phyloP scores from a whole-genome alignment of 1,284 basidiomycete genomes.

The Trametes polyzona region DNA sequence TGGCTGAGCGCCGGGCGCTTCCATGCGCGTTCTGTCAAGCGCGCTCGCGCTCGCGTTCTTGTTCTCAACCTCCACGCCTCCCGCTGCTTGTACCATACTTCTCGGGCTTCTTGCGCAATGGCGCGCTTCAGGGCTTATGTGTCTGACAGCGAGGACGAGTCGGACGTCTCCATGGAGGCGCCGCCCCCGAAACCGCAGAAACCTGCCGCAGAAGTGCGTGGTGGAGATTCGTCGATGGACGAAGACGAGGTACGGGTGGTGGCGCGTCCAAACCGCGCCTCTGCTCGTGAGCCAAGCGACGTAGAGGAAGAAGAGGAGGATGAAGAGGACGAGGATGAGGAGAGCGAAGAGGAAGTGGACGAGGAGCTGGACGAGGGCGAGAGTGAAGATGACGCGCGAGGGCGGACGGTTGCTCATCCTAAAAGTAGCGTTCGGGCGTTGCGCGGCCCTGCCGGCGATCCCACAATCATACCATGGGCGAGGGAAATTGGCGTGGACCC shows the following conservation, averaged over 20 bases:
- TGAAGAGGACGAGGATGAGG: conserved; percentile 13
- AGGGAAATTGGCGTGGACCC: conserved; percentile 75
- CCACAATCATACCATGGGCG: conserved; percentile 59
- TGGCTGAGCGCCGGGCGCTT: background rate
- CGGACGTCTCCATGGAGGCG: conserved; percentile 21
- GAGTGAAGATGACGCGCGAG: conserved; percentile 19
- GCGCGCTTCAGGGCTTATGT: conserved; percentile 33
- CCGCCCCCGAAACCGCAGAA: conserved; percentile 11
- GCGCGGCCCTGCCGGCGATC: conserved; percentile 30
- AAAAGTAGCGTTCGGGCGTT: conserved; percentile 33
- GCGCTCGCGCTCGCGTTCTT: background rate
- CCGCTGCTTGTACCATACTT: background rate
- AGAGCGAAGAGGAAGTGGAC: conserved; percentile 35
- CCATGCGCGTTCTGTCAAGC: background rate
- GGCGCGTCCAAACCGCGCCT: background rate
- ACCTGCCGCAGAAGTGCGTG: conserved; percentile 3
- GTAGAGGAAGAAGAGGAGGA: conserved; percentile 14
- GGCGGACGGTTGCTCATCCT: conserved; percentile 9
- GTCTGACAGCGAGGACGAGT: conserved; percentile 32
- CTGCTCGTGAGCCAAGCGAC: conserved; percentile 7
- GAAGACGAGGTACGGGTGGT: conserved; percentile 17
- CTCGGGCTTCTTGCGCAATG: conserved; percentile 20
- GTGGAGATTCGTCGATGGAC: conserved; percentile 23
- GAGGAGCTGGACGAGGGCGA: conserved; percentile 25
- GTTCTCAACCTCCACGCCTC: conserved; percentile 1